Evolutionary conservation across 2,329 filamentous ascomycete genomes (phyloP).

Genomic region (Sarocladium strictum): DNA sequence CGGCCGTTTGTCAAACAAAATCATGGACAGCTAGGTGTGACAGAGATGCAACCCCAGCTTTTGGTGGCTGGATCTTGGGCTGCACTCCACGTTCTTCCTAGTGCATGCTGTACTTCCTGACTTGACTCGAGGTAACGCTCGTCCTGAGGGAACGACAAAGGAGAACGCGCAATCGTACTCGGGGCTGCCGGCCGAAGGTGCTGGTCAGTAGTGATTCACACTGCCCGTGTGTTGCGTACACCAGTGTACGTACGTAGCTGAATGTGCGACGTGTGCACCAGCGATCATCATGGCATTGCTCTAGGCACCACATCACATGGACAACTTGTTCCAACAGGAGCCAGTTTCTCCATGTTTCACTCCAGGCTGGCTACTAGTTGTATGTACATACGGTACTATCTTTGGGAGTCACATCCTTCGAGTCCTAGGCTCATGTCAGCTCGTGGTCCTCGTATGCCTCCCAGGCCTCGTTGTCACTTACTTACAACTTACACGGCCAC

Average conservation of each 20-base stretch:
- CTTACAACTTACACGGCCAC: slow-evolving; percentile 1
- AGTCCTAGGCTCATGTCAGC: background rate
- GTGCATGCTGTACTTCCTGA: background rate
- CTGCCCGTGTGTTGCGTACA: background rate
- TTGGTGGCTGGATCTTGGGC: background rate
- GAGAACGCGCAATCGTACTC: too few species aligned
- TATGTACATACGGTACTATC: too few species aligned
- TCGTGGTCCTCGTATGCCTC: background rate
- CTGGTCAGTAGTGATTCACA: too few species aligned
- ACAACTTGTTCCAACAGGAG: background rate
- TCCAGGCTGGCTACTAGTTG: too few species aligned
- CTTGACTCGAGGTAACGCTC: background rate
- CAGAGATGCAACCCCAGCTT: slow-evolving; percentile 1
- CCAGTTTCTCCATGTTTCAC: too few species aligned
- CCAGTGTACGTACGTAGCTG: background rate
- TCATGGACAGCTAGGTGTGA: too few species aligned
- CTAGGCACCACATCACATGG: background rate
- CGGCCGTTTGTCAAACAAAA: too few species aligned
- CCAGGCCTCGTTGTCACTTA: too few species aligned
- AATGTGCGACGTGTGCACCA: background rate
- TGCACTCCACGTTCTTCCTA: slow-evolving; percentile 4
- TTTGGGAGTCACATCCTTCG: background rate
- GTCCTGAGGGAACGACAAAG: too few species aligned
- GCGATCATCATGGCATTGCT: background rate
- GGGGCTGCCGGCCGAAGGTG: background rate